A percentile compares a stretch with the other conserved stretches of the same genome.
phyloP scores from a whole-genome alignment of 2,329 filamentous ascomycete genomes.

The Metarhizium album region DNA sequence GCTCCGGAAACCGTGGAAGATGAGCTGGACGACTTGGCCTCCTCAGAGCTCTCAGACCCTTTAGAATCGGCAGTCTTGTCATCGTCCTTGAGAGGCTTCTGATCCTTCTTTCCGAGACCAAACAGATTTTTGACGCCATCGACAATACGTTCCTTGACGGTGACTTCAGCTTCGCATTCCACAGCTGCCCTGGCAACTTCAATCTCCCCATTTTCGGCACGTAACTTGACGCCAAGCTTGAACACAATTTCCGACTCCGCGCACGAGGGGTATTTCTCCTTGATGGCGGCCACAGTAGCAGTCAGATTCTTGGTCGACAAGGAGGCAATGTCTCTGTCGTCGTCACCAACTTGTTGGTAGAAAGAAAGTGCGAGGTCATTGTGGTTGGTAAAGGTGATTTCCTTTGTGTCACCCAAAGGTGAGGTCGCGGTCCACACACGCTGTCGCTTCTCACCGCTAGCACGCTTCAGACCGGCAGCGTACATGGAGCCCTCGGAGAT shows the following conservation, averaged over 20 bases:
- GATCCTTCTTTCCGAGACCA: slow-evolving; percentile 81
- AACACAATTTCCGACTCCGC: slow-evolving; percentile 66
- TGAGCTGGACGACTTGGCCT: slow-evolving; percentile 20
- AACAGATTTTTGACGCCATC: slow-evolving; percentile 95
- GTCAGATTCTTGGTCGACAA: slow-evolving; percentile 81
- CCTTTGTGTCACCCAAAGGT: slow-evolving; percentile 65
- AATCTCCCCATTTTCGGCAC: slow-evolving; percentile 64
- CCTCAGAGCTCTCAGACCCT: slow-evolving; percentile 21
- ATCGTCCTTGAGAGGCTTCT: slow-evolving; percentile 62
- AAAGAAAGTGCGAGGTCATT: slow-evolving; percentile 74
- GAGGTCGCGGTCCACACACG: slow-evolving; percentile 74
- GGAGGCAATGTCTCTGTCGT: slow-evolving; percentile 51
- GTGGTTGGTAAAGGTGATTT: slow-evolving; percentile 71
- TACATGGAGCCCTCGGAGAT: slow-evolving; percentile 69
- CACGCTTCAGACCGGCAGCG: slow-evolving; percentile 65
- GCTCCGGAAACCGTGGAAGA: slow-evolving; percentile 18
- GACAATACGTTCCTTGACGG: slow-evolving; percentile 69
- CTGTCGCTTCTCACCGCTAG: slow-evolving; percentile 59
- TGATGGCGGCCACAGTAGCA: slow-evolving; percentile 64
- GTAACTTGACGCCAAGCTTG: slow-evolving; percentile 66
- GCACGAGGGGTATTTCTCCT: slow-evolving; percentile 65
- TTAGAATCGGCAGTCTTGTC: slow-evolving; percentile 34
- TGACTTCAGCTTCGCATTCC: slow-evolving; percentile 71
- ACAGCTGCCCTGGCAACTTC: slow-evolving; percentile 66
- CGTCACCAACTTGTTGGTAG: slow-evolving; percentile 56